phyloP scores from a whole-genome alignment of 169 alveolate species.

The Cystoisospora suis region DNA sequence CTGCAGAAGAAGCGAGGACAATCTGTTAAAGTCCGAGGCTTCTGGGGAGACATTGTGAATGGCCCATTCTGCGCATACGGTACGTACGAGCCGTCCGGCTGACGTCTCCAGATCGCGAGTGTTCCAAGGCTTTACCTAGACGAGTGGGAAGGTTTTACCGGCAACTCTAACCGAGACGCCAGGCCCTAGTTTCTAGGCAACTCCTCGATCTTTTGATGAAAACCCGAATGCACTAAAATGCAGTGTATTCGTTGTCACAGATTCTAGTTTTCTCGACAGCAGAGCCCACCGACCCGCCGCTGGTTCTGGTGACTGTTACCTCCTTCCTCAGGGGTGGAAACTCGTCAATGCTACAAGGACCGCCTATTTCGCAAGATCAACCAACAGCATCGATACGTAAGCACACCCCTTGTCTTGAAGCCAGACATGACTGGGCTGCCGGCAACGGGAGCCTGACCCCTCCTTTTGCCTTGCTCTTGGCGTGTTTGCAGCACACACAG shows the following conservation, averaged over 20 bases:
- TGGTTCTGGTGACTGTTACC: too few relatives aligned
- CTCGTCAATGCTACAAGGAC: background rate
- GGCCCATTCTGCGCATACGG: conserved; percentile 75
- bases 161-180: too few relatives aligned
- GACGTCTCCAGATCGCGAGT: too few relatives aligned
- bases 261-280: too few relatives aligned
- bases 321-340: conserved; percentile 4
- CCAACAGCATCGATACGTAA: conserved; percentile 5
- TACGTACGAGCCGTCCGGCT: too few relatives aligned
- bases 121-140: too few relatives aligned
- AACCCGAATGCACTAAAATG: too few relatives aligned
- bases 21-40: conserved; percentile 84
- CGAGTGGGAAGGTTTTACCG: too few relatives aligned
- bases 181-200: too few relatives aligned
- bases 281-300: too few relatives aligned
- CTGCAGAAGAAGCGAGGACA: conserved; percentile 59
- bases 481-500: background rate
- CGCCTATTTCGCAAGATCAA: background rate
- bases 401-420: background rate
- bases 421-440: background rate
- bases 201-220: too few relatives aligned
- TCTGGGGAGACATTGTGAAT: conserved; percentile 87
- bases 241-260: too few relatives aligned
- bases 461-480: background rate
- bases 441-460: background rate